Conservation (phyloP, 257 asterid genomes). For the Asclepias syriaca region DNA sequence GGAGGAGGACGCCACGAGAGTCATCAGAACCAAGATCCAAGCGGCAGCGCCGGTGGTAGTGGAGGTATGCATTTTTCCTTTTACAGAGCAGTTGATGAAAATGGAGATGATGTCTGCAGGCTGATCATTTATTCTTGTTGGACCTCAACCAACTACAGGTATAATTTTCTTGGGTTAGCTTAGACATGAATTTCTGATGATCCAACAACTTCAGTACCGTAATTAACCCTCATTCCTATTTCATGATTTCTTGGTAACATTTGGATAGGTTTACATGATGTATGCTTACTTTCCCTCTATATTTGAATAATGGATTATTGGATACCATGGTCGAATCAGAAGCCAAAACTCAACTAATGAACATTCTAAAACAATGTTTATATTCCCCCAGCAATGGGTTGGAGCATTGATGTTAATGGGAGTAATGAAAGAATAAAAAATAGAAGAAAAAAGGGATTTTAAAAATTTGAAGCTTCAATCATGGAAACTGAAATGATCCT, state of each 20-base stretch:
- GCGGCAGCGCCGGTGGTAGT: background rate
- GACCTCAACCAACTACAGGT: background rate
- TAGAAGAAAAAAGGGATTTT: background rate
- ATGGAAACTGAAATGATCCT: conserved; percentile 66
- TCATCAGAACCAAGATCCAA: conserved; percentile 12
- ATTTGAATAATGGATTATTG: too few relatives aligned
- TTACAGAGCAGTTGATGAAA: background rate
- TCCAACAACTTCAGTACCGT: conserved; percentile 29
- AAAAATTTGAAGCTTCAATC: conserved; percentile 13
- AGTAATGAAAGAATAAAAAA: conserved; percentile 6
- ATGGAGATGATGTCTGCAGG: background rate
- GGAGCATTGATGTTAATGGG: background rate
- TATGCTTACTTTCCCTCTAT: background rate
- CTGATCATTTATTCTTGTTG: conserved; percentile 6
- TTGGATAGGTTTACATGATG: background rate
- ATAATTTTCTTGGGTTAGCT: conserved; percentile 20
- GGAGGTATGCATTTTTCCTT: background rate
- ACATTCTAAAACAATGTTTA: background rate
- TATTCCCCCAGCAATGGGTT: background rate
- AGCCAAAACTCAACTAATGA: too few relatives aligned
- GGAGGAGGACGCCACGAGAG: conserved; percentile 14
- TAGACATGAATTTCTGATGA: conserved; percentile 43
- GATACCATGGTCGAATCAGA: too few relatives aligned
- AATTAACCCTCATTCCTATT: conserved; percentile 22
- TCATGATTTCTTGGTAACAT: conserved; percentile 22